A percentile compares a stretch with the other conserved stretches of the same genome.
Conservation (phyloP, 2,329 filamentous ascomycete species). For the Colletotrichum melonis region DNA sequence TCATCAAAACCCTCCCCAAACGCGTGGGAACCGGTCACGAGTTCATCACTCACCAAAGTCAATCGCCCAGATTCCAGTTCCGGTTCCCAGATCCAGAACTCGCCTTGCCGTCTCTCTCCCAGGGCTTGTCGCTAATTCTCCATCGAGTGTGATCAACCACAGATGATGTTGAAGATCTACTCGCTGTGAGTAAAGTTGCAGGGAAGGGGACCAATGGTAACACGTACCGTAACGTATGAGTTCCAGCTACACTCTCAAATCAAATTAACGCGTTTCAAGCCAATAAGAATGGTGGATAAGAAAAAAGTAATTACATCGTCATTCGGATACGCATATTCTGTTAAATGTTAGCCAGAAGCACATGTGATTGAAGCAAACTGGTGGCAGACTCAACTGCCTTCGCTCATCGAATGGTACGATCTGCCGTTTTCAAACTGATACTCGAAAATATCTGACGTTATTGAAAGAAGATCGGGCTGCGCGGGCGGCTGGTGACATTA, state of each 20-base stretch:
- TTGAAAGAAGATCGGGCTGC: slow-evolving; percentile 4
- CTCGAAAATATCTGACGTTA: slow-evolving; percentile 17
- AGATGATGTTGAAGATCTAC: slow-evolving; percentile 50
- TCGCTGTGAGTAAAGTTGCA: not conserved
- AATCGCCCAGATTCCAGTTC: slow-evolving; percentile 58
- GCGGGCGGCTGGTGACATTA: not conserved
- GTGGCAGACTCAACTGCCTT: slow-evolving; percentile 37
- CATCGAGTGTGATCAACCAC: slow-evolving; percentile 45
- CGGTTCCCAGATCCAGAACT: slow-evolving; percentile 60
- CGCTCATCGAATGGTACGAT: slow-evolving; percentile 35
- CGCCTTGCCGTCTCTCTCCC: slow-evolving; percentile 39
- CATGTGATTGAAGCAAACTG: not conserved
- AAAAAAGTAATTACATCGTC: slow-evolving; percentile 39
- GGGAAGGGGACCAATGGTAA: not conserved
- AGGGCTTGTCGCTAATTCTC: slow-evolving; percentile 44
- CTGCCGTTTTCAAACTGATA: slow-evolving; percentile 27
- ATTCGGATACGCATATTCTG: slow-evolving; percentile 42
- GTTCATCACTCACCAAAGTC: slow-evolving; percentile 49
- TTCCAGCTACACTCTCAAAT: slow-evolving; percentile 38
- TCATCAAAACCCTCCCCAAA: too few relatives aligned
- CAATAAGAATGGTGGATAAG: not conserved
- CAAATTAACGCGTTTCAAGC: not conserved
- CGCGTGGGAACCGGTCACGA: too few relatives aligned
- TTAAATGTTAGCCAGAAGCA: not conserved
- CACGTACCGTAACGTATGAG: slow-evolving; percentile 42